phyloP scores from a whole-genome alignment of 2,329 filamentous ascomycete species.

The Aspergillus sp. region DNA sequence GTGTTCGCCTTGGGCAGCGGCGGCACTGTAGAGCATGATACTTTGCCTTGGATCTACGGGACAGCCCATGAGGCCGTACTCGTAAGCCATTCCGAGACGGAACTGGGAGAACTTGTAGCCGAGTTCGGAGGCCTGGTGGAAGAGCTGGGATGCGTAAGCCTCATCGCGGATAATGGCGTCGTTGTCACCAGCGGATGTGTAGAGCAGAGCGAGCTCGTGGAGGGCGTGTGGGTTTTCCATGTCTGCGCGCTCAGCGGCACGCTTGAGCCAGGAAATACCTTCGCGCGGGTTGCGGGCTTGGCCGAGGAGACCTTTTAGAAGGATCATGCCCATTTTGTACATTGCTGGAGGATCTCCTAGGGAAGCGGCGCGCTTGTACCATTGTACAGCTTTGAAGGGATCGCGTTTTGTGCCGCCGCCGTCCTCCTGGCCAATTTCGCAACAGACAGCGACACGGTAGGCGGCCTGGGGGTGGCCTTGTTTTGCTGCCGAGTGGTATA shows the following conservation, averaged over 20 bases:
- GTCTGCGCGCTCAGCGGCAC: slow-evolving; percentile 85
- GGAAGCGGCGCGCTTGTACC: slow-evolving; percentile 91
- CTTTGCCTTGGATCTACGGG: slow-evolving; percentile 78
- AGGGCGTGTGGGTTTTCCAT: slow-evolving; percentile 90
- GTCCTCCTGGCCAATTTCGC: slow-evolving; percentile 91
- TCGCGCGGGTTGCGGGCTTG: slow-evolving; percentile 80
- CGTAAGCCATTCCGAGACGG: slow-evolving; percentile 80
- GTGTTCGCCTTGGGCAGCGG: slow-evolving; percentile 90
- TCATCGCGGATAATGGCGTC: slow-evolving; percentile 80
- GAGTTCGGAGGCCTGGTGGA: slow-evolving; percentile 79
- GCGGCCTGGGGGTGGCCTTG: slow-evolving; percentile 80
- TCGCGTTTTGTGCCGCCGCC: slow-evolving; percentile 91
- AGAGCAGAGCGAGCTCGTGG: slow-evolving; percentile 74
- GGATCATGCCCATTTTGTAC: slow-evolving; percentile 98
- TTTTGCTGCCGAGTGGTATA: slow-evolving; percentile 95
- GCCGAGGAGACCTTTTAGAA: slow-evolving; percentile 88
- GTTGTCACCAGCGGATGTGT: slow-evolving; percentile 57
- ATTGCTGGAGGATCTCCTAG: slow-evolving; percentile 90
- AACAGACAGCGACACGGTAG: slow-evolving; percentile 94
- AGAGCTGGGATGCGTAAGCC: slow-evolving; percentile 74
- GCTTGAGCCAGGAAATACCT: slow-evolving; percentile 87
- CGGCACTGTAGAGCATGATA: slow-evolving; percentile 91
- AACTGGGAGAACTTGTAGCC: slow-evolving; percentile 97
- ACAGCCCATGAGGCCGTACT: slow-evolving; percentile 83
- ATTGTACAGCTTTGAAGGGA: slow-evolving; percentile 91